Base-by-base conservation (phyloP, 352 stramenopile species). In the Globisporangium carolinianum region DNA sequence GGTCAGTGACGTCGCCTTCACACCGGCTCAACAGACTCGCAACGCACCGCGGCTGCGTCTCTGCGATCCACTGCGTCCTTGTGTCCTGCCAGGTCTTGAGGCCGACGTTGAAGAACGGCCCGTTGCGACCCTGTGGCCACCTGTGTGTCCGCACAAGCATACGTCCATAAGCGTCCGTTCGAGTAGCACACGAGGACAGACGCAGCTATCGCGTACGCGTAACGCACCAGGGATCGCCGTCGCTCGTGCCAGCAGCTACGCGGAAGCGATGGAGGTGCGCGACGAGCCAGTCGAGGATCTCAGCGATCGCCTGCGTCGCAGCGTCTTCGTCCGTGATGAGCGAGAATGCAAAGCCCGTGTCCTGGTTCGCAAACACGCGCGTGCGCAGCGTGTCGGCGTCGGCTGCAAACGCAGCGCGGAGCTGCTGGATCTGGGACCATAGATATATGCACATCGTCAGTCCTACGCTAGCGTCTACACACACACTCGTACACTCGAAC, bases 321-420 rank as follows among this genome's bases (percentile, higher is more conserved):
- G 86, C 83, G 63, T 95, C 86, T 82, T 95, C 86, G 72, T 95
- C 81, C 49, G 82, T 92, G 79, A 95, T 94, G 78, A 83, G 79
- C 63, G 78, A 90, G 72, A 94, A 94, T 55, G 83, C 84, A 62
- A 95, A 95, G 17, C 83, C 79, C 55, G 76, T 81, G 54, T 64
- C 67, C 63, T 94, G 86, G 63, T 86, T 83, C n/a, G 77, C 58
- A 46, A 93, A 88, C 37, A 80, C 67, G 52, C 73, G 71, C 57
- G 60, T 58, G 37, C 69, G 67, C 37, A 91, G 65, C 15, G 56
- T 55, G 1, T 59, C 53, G 11, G 45, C 46, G 37, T 70, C 66
- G 2, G 55, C 65, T 1, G 65, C 65, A 36, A 75, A 83, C 14
- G 66, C 64, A 12, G 61, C 67, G 51, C 75, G 48, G 5, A 89